Evolutionary conservation across 352 stramenopile species (phyloP), one percentile per base, ranked within the genome.

Genomic region (Achlya hypogyna): DNA sequence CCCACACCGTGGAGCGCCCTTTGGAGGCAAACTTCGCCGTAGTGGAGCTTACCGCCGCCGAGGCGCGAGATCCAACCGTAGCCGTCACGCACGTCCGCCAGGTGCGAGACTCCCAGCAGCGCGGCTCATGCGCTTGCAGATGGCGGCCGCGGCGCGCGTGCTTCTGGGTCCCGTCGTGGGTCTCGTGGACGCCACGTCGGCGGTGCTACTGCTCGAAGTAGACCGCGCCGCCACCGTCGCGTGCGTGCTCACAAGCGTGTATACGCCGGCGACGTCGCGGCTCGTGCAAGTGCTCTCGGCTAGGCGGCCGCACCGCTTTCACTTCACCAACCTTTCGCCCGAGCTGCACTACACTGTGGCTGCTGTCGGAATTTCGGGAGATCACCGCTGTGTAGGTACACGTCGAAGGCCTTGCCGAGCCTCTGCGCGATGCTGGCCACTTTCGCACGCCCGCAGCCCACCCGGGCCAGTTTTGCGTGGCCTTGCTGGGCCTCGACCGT

Each of bases 91-190:
- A 53, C 66, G 18, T 54, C 62, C 25, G 62, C 20, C 5, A 66
- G 43, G 59, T 66, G 28, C 65, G 72, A 45, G 12, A 10, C 14
- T 18, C 2, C 6, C 4, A 10, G 38, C 38, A 10, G 38, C n/a
- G 38, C 38, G 6, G 14, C 6, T 1, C 2, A 45, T 45, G 38
- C 14, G 1, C 65, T 69, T 28, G 67, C 38, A 40, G 35, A 22
- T 35, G 38, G 34, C 29, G 53, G 66, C 69, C 70, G 42, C 28
- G 62, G 69, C 77, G 1, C 60, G 70, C 22, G 79, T 89, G 3
- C 60, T 90, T 12, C 12, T 88, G 5, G 85, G 85, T 8, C 85
- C 83, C 0, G 73, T 93, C n/a, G 67, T 93, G 4, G 83, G 85
- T 5, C 83, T 79, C 71, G 85, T 92, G 0, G 78, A 88, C 28